phyloP scores from a whole-genome alignment of 805 yeast genomes.

The Yarrowia divulgata region DNA sequence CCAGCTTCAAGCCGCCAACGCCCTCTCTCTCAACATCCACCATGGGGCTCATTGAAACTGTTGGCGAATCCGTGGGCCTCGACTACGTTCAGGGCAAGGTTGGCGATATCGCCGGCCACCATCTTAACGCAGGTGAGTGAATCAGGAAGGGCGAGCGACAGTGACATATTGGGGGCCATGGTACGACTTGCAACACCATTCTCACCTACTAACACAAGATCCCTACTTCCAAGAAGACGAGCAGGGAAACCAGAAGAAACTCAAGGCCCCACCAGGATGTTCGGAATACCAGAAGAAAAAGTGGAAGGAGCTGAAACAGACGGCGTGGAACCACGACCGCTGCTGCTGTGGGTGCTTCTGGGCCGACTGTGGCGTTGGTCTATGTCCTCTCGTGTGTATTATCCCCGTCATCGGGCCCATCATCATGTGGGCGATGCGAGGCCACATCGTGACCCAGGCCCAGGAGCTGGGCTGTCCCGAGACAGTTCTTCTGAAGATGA shows the following conservation, averaged over 20 bases:
- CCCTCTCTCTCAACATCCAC: not conserved
- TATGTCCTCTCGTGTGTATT: constrained; percentile 74
- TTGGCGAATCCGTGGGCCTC: constrained; percentile 22
- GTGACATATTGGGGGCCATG: no score
- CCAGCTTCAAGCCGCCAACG: not conserved
- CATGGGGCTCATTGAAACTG: constrained; percentile 26
- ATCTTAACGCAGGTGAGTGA: constrained; percentile 14
- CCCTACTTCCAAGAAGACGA: constrained; percentile 61
- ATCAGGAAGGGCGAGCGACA: not conserved
- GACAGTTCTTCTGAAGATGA: constrained; percentile 68
- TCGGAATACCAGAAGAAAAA: constrained; percentile 65
- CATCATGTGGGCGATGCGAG: constrained; percentile 79
- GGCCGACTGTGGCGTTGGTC: constrained; percentile 75
- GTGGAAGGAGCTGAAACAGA: constrained; percentile 75
- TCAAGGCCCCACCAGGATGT: constrained; percentile 66
- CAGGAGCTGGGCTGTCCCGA: constrained; percentile 65
- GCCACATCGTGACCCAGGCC: constrained; percentile 68
- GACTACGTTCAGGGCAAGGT: constrained; percentile 17
- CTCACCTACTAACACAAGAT: constrained; percentile 50
- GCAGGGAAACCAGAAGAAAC: constrained; percentile 60
- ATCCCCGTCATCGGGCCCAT: constrained; percentile 88
- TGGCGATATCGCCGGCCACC: constrained; percentile 1
- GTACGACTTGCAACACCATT: no score
- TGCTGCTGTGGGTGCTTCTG: constrained; percentile 78
- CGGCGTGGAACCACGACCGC: constrained; percentile 88